Base-by-base conservation (phyloP, 306 rosid species). In the Senna siamea region DNA sequence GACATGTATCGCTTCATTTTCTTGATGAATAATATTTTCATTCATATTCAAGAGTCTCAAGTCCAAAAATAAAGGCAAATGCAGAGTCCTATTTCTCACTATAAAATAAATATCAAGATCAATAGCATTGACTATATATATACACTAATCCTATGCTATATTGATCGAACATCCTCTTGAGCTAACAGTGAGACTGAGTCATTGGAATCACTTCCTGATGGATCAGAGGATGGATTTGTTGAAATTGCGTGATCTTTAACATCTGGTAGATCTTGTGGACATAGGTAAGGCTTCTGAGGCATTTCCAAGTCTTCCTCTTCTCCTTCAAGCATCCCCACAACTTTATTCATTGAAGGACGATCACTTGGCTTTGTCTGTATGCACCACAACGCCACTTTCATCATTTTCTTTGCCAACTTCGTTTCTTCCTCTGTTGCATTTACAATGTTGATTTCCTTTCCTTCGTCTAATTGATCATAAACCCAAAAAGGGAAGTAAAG, bases 311-410 rank as follows among this genome's bases (percentile, higher is more conserved):
- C 19, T 30, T 74, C 60, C 6, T 44, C 28, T 2, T 74, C 72
- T 22, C 79, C 79, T 74, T 77, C 83, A 23, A 78, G 79, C 85
- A 79, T 85, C 23, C 75, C 79, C 0, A 77, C 4, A 0, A 82
- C 85, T 75, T 59, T 67, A 1, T 34, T 73, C 81, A 82, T 82
- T 0, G 78, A 46, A 13, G 87, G 89, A 8, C 83, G 79, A 20
- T 85, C 66, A 0, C 4, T 9, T 0, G 89, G 81, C 2, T 11
- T 9, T 43, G 48, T 43, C 14, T 43, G 48, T 43, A 43, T 43
- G 15, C 14, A 43, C 14, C 48, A 43, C 26, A 85, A 51, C 0
- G 83, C 81, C 0, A 79, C 79, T 14, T 70, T 37, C 5, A 77
- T 14, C 79, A 85, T 74, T 35, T 80, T 70, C 55, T 40, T 77